phyloP scores from a whole-genome alignment of 2,329 filamentous ascomycete genomes.

The Penicillium sp. region DNA sequence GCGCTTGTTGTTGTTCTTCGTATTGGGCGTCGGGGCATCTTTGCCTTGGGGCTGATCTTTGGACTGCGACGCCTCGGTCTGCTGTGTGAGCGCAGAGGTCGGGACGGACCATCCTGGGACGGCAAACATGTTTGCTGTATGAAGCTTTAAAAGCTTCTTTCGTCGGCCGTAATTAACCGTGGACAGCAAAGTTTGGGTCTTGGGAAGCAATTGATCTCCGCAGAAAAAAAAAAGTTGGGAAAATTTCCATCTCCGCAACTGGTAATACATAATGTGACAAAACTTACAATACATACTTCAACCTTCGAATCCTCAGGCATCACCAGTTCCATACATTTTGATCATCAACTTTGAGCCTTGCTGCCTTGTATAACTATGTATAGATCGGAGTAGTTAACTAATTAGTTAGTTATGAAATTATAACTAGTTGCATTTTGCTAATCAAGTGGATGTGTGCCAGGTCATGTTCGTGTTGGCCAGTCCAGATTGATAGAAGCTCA shows the following conservation, averaged over 20 bases:
- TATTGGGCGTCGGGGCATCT: constrained; percentile 24
- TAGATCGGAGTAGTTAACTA: too few species aligned
- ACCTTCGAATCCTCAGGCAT: neutral
- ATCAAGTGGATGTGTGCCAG: neutral
- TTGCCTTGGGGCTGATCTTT: constrained; percentile 51
- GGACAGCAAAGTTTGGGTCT: neutral
- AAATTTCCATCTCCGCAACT: constrained; percentile 11
- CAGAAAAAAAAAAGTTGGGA: constrained; percentile 12
- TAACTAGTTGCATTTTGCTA: too few species aligned
- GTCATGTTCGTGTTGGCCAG: neutral
- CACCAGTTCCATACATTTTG: neutral
- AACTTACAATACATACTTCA: neutral
- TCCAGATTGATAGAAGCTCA: neutral
- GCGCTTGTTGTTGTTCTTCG: constrained; percentile 46
- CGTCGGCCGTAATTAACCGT: neutral
- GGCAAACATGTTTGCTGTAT: constrained; percentile 64
- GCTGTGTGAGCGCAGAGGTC: constrained; percentile 64
- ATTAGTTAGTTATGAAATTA: too few species aligned
- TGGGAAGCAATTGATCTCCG: neutral
- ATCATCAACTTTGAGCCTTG: neutral
- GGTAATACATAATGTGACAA: constrained; percentile 8
- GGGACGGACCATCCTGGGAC: constrained; percentile 89
- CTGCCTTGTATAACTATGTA: too few species aligned
- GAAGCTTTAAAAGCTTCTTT: neutral
- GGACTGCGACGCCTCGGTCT: constrained; percentile 58